phyloP scores from a whole-genome alignment of 768 basidiomycete genomes.

The Rhodotorula paludigena region DNA sequence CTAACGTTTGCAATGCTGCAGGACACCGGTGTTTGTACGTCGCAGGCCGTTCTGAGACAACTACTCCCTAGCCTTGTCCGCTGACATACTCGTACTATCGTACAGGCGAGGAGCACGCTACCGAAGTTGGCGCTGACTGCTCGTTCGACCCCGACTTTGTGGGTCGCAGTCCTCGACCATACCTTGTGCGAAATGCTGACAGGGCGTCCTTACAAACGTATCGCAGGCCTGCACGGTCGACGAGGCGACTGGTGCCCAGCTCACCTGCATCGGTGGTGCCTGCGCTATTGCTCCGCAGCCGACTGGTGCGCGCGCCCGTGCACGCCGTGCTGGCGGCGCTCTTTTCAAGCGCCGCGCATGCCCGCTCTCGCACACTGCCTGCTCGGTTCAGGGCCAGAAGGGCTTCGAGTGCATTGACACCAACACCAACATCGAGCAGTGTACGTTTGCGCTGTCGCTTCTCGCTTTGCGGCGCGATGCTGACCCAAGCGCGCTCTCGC shows the following conservation, averaged over 20 bases:
- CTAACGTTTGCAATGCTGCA: too few species aligned
- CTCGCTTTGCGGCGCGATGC: too few species aligned
- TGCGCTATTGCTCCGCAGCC: not conserved
- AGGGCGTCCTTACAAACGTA: too few species aligned
- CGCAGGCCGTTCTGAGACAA: too few species aligned
- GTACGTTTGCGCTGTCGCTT: not conserved
- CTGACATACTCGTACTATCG: not conserved
- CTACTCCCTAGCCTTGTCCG: too few species aligned
- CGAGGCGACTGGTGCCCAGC: not conserved
- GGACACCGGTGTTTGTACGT: too few species aligned
- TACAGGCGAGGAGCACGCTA: not conserved
- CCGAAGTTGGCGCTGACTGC: conserved; percentile 15
- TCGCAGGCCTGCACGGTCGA: not conserved
- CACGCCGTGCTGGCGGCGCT: not conserved
- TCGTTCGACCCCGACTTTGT: conserved; percentile 7
- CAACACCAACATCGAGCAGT: conserved; percentile 5
- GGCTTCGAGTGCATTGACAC: conserved; percentile 38
- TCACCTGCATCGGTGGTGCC: conserved; percentile 1
- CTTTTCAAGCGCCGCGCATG: conserved; percentile 13
- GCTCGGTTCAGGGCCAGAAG: conserved; percentile 1
- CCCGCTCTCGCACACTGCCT: conserved; percentile 21
- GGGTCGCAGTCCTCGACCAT: too few species aligned
- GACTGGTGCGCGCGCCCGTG: conserved; percentile 15
- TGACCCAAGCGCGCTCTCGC: not conserved
- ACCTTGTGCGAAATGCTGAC: not conserved